A percentile compares a stretch with the other conserved stretches of the same genome.
phyloP scores from a whole-genome alignment of 148 eudicot species.

The Camellia sinensis region DNA sequence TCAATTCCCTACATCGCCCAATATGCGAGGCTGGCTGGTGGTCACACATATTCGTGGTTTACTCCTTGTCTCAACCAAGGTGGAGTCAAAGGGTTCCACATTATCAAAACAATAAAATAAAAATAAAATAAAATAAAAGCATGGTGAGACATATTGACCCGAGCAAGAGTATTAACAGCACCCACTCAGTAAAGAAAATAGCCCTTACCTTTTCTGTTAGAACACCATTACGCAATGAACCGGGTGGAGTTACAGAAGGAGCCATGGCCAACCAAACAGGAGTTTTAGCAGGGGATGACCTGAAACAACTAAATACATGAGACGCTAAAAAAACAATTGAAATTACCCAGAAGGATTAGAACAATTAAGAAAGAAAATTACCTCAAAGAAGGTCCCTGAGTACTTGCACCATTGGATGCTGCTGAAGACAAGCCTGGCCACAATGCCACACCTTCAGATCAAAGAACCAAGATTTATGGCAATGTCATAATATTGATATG shows the following conservation, averaged over 20 bases:
- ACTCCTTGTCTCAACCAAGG: too few relatives aligned
- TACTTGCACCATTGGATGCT: conserved; percentile 22
- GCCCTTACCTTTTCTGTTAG: conserved; percentile 15
- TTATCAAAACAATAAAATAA: too few relatives aligned
- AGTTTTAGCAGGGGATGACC: conserved; percentile 28
- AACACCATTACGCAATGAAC: conserved; percentile 17
- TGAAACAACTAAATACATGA: conserved; percentile 22
- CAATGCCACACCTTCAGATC: conserved; percentile 17
- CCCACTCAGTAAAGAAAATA: not conserved
- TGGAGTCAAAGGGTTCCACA: too few relatives aligned
- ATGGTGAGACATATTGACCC: not conserved
- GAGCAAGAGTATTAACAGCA: not conserved
- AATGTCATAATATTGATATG: not conserved
- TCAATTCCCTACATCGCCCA: too few relatives aligned
- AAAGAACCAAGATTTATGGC: not conserved
- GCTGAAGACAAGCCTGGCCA: conserved; percentile 31
- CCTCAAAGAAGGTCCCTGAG: conserved; percentile 26
- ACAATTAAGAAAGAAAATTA: conserved; percentile 27
- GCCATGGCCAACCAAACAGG: conserved; percentile 32
- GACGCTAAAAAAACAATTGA: not conserved
- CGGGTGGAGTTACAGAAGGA: conserved; percentile 19
- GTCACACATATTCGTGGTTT: too few relatives aligned
- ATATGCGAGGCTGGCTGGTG: too few relatives aligned
- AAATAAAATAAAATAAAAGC: not conserved
- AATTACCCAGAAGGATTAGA: not conserved